Evolutionary conservation across 2,329 filamentous ascomycete species (phyloP), one percentile per base, ranked within the genome.

Genomic region (Beauveria asiatica): DNA sequence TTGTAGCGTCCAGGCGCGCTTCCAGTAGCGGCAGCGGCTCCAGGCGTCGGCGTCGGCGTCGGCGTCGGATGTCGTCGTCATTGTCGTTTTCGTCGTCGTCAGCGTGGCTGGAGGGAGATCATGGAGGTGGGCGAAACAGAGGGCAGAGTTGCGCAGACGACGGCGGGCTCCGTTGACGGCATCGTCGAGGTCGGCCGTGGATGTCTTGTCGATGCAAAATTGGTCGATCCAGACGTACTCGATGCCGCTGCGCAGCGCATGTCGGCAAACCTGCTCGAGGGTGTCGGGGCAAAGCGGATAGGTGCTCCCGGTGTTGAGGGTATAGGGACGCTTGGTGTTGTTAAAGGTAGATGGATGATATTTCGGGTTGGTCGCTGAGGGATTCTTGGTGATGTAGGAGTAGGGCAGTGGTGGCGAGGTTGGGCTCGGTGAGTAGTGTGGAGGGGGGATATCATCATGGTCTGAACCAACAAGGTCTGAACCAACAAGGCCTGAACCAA

Each of bases 221-320:
- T 45, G n/a, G 7, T 44, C 59, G 39, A 57, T 53, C 59, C 53
- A 61, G 30, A 61, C 21, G 49, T 61, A 61, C 21, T 58, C 39
- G 13, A 61, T 21, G 41, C 54, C 59, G 37, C 19, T 8, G 5
- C 33, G 52, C 4, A 7, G 23, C 6, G 59, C 59, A 44, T 16
- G 39, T 6, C 13, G 19, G 11, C 39, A 52, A 11, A 49, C 48
- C 13, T 61, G 41, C 30, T 8, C 41, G 9, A 53, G 16, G 21
- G 19, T 57, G 5, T 48, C 48, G 9, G 3, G 11, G 19, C 4
- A 19, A n/a, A 46, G 42, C 33, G n/a, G 5, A 13, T 17, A 23
- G 5, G 16, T 21, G 37, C 16, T 39, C 33, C 1, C 17, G 50
- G 11, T 39, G 23, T 7, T 21, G 39, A 30, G 41, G 7, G n/a